Base-by-base conservation (phyloP, 2,329 filamentous ascomycete species). In the Paecilomyces sp. region DNA sequence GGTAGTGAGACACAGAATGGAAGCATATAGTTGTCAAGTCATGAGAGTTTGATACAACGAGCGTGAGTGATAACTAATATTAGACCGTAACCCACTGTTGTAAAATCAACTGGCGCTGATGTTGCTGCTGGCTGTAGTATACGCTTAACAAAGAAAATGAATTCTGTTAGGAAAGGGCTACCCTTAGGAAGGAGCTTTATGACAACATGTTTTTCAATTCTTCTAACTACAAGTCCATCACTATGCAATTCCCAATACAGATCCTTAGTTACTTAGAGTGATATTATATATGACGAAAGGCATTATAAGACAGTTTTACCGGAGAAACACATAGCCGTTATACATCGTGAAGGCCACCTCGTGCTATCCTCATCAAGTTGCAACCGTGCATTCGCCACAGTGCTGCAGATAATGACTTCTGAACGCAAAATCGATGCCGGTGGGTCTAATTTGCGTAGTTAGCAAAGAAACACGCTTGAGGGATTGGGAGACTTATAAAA, bases 401-500 rank as follows among this genome's bases (percentile, higher is more conserved):
- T 47, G n/a, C n/a, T 2, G n/a, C 5, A 4, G 36, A 36, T 22
- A 36, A 1, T 15, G 7, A 15, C n/a, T 18, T 47, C n/a, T 8
- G 9, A 18, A 15, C n/a, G n/a, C 2, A 9, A 18, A 4, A 9
- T 47, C 41, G n/a, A 47, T n/a, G 18, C 15, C 3, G n/a, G n/a
- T 18, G 3, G 18, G 18, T 47, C 41, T 47, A 15, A 15, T n/a
- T n/a, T 8, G 25, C 36, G 68, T 68, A 75, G 73, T 76, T 73
- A 74, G 68, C 62, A 51, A 60, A 63, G 63, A 47, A 58, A 55
- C 53, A 4, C 30, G 8, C 36, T 25, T 2, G 24, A 6, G 30
- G 58, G 58, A 18, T 11, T 54, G 67, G 67, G 59, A 47, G 28
- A 76, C 74, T 74, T 76, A 76, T 76, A 70, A 70, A 74, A 74